phyloP scores from a whole-genome alignment of 805 yeast genomes.

The Pichia cabralensis region DNA sequence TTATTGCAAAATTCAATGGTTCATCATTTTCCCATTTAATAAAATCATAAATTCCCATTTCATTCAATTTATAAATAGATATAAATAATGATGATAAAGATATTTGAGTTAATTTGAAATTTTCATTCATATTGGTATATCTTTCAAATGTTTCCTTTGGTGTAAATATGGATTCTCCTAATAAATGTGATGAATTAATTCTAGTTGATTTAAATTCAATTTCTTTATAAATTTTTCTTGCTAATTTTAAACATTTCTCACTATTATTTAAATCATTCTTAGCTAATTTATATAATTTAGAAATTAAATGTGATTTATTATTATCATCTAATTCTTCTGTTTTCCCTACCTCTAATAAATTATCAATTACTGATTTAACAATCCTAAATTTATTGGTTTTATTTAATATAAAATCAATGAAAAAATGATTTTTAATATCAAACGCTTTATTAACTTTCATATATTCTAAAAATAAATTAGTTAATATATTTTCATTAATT shows the following conservation, averaged over 20 bases:
- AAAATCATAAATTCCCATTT: constrained; percentile 8
- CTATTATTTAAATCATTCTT: constrained; percentile 8
- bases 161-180: constrained; percentile 27
- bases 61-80: constrained; percentile 31
- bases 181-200: constrained; percentile 17
- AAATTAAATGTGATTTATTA: constrained; percentile 17
- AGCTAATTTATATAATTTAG: constrained; percentile 19
- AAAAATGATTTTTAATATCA: constrained; percentile 8
- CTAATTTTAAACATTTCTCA: constrained; percentile 15
- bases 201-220: constrained; percentile 14
- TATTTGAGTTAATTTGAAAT: constrained; percentile 14
- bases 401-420: constrained; percentile 17
- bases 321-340: constrained; percentile 18
- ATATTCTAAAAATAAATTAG: constrained; percentile 14
- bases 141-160: constrained; percentile 24
- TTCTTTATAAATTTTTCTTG: constrained; percentile 16
- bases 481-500: constrained; percentile 11
- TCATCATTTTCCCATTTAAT: constrained; percentile 37
- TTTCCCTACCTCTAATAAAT: too few relatives aligned
- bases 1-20: constrained; percentile 53
- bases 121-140: constrained; percentile 15
- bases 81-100: constrained; percentile 36
- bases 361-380: constrained; percentile 11
- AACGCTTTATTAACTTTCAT: constrained; percentile 4
- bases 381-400: constrained; percentile 9